phyloP scores from a whole-genome alignment of 2,329 filamentous ascomycete species.

The Pseudogymnoascus sp. region DNA sequence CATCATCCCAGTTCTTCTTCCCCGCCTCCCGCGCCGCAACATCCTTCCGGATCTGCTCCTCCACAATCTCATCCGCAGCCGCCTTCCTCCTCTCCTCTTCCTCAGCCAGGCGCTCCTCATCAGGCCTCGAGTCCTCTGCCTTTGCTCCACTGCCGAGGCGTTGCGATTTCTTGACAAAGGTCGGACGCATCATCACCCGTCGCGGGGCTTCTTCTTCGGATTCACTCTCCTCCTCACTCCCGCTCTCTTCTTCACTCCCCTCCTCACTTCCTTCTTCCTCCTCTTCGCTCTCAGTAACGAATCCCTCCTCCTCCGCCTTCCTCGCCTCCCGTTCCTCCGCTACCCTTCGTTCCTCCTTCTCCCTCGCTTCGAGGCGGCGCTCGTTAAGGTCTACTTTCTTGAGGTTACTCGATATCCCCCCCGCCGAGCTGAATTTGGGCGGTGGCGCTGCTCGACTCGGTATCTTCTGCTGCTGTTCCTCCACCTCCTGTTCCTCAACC shows the following conservation, averaged over 20 bases:
- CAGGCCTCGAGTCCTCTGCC: conserved; percentile 27
- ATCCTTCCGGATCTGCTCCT: conserved; percentile 80
- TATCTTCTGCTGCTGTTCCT: conserved; percentile 18
- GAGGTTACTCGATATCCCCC: conserved; percentile 46
- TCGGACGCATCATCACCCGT: conserved; percentile 52
- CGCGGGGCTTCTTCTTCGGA: conserved; percentile 51
- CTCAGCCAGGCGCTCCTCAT: conserved; percentile 38
- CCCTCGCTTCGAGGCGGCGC: conserved; percentile 38
- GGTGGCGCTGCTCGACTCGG: conserved; percentile 42
- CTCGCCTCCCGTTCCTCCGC: conserved; percentile 45
- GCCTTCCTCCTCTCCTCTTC: conserved; percentile 60
- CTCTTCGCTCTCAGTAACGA: conserved; percentile 45
- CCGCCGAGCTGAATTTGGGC: conserved; percentile 49
- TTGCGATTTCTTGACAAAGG: conserved; percentile 54
- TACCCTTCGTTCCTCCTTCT: conserved; percentile 38
- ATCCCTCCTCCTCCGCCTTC: conserved; percentile 49
- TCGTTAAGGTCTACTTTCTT: conserved; percentile 45
- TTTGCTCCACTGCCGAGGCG: conserved; percentile 30
- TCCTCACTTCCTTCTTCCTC: conserved; percentile 29
- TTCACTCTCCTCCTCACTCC: conserved; percentile 21
- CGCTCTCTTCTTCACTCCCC: conserved; percentile 26
- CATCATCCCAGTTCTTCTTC: conserved; percentile 78
- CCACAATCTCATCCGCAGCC: conserved; percentile 69
- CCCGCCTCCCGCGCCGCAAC: conserved; percentile 64
- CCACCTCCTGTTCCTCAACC: conserved; percentile 32